These are phyloP conservation scores for Malassezia pachydermatis DNA, from an alignment of 1,284 basidiomycete genomes.

Conservation along the genomic window DNA sequence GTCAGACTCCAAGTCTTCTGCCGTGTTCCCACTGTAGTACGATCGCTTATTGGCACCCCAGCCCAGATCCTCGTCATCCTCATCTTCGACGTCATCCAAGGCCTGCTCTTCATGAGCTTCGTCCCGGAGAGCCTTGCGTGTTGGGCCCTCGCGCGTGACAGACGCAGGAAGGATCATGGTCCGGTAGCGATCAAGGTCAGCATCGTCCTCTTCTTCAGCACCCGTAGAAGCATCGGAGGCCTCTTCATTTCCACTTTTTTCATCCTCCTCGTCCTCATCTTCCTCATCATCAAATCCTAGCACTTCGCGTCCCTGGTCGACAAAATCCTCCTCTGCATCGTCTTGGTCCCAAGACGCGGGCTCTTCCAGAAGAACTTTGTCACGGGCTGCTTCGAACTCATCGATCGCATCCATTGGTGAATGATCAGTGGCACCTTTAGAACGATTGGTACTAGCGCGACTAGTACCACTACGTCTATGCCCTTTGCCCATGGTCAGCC, in stretches of 20 bases:
- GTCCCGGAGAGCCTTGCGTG: slow-evolving; percentile 23
- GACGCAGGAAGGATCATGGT: slow-evolving; percentile 8
- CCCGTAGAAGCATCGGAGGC: too few relatives aligned
- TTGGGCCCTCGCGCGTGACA: background rate
- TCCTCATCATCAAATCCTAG: slow-evolving; percentile 45
- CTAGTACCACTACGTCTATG: background rate
- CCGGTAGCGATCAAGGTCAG: slow-evolving; percentile 17
- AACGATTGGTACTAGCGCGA: background rate
- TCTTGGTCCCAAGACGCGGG: too few relatives aligned
- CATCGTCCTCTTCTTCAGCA: slow-evolving; percentile 7
- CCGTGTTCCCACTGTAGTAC: slow-evolving; percentile 43
- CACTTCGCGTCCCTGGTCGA: slow-evolving; percentile 33
- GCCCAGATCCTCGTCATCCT: slow-evolving; percentile 52
- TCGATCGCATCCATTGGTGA: slow-evolving; percentile 37
- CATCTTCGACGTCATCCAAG: slow-evolving; percentile 53
- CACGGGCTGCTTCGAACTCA: slow-evolving; percentile 51
- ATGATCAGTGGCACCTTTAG: slow-evolving; percentile 15
- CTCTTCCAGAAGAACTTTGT: slow-evolving; percentile 62
- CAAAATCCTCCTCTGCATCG: slow-evolving; percentile 26
- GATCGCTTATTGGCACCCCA: slow-evolving; percentile 44
- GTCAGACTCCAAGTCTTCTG: slow-evolving; percentile 40
- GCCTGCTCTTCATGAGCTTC: slow-evolving; percentile 49
- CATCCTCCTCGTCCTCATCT: slow-evolving; percentile 19
- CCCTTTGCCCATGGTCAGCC: slow-evolving; percentile 4
- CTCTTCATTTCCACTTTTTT: slow-evolving; percentile 42